Evolutionary conservation across 352 stramenopile genomes (phyloP).

Genomic region (Thalassiosira livingstoniorum): DNA sequence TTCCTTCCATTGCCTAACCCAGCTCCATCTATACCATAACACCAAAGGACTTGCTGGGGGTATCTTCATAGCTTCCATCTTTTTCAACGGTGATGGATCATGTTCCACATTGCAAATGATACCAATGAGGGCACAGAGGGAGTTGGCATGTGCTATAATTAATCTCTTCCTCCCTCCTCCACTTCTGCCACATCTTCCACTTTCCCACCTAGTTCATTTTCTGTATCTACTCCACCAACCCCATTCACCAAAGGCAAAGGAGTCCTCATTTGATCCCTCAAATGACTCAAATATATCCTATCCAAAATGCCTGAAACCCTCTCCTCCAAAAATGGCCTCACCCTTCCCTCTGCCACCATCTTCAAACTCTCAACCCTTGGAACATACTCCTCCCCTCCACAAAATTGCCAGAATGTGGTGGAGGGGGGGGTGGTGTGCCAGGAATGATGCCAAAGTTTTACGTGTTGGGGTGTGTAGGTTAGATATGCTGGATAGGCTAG

Average conservation of each 20-base stretch:
- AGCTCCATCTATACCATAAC: conserved; percentile 49
- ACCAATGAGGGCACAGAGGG: conserved; percentile 95
- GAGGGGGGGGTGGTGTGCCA: too few species aligned
- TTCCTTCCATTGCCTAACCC: conserved; percentile 47
- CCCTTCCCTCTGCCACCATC: conserved; percentile 64
- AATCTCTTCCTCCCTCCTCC: conserved; percentile 89
- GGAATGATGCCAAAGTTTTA: too few species aligned
- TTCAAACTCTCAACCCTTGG: conserved; percentile 62
- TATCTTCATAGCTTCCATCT: conserved; percentile 95
- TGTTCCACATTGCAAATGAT: conserved; percentile 90
- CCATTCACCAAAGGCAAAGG: not conserved
- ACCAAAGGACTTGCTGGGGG: conserved; percentile 94
- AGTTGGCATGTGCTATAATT: conserved; percentile 96
- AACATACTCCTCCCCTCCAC: conserved; percentile 53
- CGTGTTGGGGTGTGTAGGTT: too few species aligned
- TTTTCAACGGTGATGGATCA: conserved; percentile 86
- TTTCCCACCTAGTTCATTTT: too few species aligned
- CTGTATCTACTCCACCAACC: too few species aligned
- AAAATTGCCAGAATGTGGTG: too few species aligned
- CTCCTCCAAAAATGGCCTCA: conserved; percentile 69
- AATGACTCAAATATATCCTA: conserved; percentile 86
- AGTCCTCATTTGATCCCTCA: not conserved
- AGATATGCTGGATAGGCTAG: too few species aligned
- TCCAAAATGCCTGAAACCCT: conserved; percentile 58
- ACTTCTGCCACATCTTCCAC: conserved; percentile 57